These are phyloP conservation scores for Fragilaria crotonensis DNA, from an alignment of 108 stramenopile genomes.

Conservation along the genomic window DNA sequence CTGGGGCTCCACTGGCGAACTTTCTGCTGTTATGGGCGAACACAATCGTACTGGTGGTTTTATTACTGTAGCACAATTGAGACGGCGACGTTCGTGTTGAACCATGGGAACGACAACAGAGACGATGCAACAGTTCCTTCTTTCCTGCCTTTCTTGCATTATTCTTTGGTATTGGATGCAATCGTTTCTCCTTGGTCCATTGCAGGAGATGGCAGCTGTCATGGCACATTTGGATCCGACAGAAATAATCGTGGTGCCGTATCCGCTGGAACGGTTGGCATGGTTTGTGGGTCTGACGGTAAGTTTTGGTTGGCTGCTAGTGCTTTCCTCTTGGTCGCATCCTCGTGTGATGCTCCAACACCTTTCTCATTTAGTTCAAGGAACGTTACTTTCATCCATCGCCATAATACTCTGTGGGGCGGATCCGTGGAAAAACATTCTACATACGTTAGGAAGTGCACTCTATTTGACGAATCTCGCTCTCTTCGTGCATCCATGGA, in stretches of 20 bases:
- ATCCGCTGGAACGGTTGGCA: background rate
- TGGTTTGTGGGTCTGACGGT: background rate
- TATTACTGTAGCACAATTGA: too few relatives aligned
- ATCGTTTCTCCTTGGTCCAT: background rate
- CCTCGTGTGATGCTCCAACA: background rate
- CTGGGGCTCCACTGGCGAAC: too few relatives aligned
- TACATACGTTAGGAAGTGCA: background rate
- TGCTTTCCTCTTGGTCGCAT: background rate
- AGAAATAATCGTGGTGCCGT: background rate
- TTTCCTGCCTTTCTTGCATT: too few relatives aligned
- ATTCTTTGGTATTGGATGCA: too few relatives aligned
- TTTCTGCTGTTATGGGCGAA: too few relatives aligned
- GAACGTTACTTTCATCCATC: background rate
- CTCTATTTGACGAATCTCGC: constrained; percentile 6
- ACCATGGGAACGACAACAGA: too few relatives aligned
- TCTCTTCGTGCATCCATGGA: background rate
- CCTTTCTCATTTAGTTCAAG: constrained; percentile 1
- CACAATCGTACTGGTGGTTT: too few relatives aligned
- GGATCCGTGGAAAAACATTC: constrained; percentile 1
- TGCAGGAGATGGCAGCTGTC: background rate
- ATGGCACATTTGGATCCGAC: constrained; percentile 5
- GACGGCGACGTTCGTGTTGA: too few relatives aligned
- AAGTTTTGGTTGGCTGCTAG: background rate
- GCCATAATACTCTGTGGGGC: background rate
- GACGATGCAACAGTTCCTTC: too few relatives aligned